A percentile compares a stretch with the other conserved stretches of the same genome.
Conservation (phyloP, 192 early-diverging fungal species). For the Podila minutissima region DNA sequence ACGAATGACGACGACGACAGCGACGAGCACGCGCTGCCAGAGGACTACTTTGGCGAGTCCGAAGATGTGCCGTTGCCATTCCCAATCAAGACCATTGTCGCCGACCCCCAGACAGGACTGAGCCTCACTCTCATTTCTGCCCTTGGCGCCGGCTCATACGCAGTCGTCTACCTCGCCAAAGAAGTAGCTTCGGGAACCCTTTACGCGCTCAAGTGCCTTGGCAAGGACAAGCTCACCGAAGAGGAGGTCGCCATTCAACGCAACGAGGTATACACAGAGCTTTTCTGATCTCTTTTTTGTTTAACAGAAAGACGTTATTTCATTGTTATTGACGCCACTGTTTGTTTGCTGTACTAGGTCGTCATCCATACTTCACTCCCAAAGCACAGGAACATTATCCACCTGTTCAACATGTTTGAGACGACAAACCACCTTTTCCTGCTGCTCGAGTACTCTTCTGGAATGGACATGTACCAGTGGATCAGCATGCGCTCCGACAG, state of each 20-base stretch:
- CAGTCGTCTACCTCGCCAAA: conserved; percentile 78
- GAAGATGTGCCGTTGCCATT: conserved; percentile 52
- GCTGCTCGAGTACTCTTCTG: conserved; percentile 70
- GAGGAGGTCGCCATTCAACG: conserved; percentile 74
- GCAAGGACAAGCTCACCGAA: conserved; percentile 67
- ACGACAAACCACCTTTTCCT: conserved; percentile 75
- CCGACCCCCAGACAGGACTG: conserved; percentile 47
- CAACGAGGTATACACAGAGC: conserved; percentile 61
- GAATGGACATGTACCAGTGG: conserved; percentile 64
- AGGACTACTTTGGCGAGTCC: conserved; percentile 49
- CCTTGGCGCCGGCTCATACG: conserved; percentile 79
- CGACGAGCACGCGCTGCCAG: conserved; percentile 24
- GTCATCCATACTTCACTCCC: conserved; percentile 66
- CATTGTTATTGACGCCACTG: background rate
- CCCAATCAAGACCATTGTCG: conserved; percentile 51
- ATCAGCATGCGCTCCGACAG: conserved; percentile 53
- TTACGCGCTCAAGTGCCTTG: conserved; percentile 80
- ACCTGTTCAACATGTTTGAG: conserved; percentile 74
- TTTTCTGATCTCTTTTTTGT: background rate
- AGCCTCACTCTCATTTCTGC: conserved; percentile 55
- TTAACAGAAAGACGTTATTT: background rate
- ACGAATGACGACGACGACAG: conserved; percentile 5
- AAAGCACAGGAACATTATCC: conserved; percentile 70
- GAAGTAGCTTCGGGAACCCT: conserved; percentile 61
- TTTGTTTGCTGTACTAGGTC: conserved; percentile 23